A percentile compares a stretch with the other conserved stretches of the same genome.
phyloP scores from a whole-genome alignment of 371 early-diverging fungal genomes.

The Gilbertella persicaria region DNA sequence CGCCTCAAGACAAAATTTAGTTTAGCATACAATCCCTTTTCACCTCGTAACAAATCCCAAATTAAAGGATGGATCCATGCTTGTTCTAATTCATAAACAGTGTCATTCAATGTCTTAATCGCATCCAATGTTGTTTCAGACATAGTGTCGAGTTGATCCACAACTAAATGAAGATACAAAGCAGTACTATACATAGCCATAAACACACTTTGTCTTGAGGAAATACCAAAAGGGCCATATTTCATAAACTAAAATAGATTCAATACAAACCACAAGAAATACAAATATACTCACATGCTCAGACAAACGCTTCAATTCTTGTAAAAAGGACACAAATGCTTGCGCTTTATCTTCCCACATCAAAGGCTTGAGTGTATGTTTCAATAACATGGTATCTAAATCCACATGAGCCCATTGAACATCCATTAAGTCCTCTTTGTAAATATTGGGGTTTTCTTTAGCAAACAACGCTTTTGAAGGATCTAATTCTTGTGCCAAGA shows the following conservation, averaged over 20 bases:
- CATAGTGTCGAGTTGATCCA: neutral
- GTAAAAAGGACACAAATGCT: neutral
- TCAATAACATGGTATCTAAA: slow-evolving; percentile 21
- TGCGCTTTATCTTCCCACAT: neutral
- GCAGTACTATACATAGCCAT: slow-evolving; percentile 32
- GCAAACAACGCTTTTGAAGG: slow-evolving; percentile 44
- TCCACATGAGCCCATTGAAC: slow-evolving; percentile 47
- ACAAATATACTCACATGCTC: neutral
- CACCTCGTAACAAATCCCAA: slow-evolving; percentile 30
- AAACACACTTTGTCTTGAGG: slow-evolving; percentile 34
- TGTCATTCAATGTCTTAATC: slow-evolving; percentile 13
- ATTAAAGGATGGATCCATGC: slow-evolving; percentile 36
- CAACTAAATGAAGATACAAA: slow-evolving; percentile 12
- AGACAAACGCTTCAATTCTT: neutral
- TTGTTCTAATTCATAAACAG: slow-evolving; percentile 12
- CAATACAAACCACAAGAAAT: no score
- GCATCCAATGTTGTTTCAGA: neutral
- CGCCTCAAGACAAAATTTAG: slow-evolving; percentile 14
- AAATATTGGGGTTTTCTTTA: slow-evolving; percentile 58
- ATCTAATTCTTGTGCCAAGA: slow-evolving; percentile 32
- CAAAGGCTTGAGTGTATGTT: neutral
- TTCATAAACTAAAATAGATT: slow-evolving; percentile 31
- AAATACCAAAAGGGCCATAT: slow-evolving; percentile 47
- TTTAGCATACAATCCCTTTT: slow-evolving; percentile 27
- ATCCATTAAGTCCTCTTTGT: slow-evolving; percentile 56